Conservation (phyloP, 1,284 basidiomycete genomes). For the Neonothopanus nambi region DNA sequence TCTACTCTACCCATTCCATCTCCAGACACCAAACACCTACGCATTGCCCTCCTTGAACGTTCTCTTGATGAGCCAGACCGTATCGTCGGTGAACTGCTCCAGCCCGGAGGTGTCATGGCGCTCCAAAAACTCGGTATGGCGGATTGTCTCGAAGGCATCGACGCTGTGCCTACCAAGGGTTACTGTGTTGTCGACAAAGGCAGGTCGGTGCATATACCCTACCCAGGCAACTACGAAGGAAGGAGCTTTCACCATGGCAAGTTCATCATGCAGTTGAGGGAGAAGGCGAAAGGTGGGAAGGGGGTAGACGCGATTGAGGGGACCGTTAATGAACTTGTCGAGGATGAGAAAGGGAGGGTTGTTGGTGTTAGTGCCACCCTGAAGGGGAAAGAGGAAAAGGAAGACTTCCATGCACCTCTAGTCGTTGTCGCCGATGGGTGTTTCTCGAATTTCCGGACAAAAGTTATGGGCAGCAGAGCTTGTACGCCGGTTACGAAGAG, state of each 20-base stretch:
- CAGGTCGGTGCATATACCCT: slow-evolving; percentile 82
- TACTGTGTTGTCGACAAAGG: slow-evolving; percentile 82
- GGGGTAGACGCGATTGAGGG: slow-evolving; percentile 82
- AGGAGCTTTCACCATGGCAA: slow-evolving; percentile 94
- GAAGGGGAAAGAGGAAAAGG: slow-evolving; percentile 41
- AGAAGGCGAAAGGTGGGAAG: slow-evolving; percentile 58
- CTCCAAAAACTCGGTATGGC: slow-evolving; percentile 80
- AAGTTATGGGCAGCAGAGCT: slow-evolving; percentile 50
- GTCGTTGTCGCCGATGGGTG: slow-evolving; percentile 95
- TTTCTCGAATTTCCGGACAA: slow-evolving; percentile 75
- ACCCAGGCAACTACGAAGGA: slow-evolving; percentile 73
- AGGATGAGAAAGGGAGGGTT: slow-evolving; percentile 37
- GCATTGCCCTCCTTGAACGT: slow-evolving; percentile 84
- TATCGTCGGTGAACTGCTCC: slow-evolving; percentile 96
- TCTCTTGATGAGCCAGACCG: slow-evolving; percentile 92
- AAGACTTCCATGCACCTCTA: slow-evolving; percentile 69
- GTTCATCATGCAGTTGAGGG: slow-evolving; percentile 82
- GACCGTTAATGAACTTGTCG: slow-evolving; percentile 76
- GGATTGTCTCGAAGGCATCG: slow-evolving; percentile 80
- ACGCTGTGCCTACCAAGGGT: slow-evolving; percentile 82
- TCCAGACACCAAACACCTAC: slow-evolving; percentile 52
- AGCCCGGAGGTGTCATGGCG: slow-evolving; percentile 88
- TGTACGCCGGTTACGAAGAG: slow-evolving; percentile 61
- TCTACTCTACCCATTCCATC: slow-evolving; percentile 54
- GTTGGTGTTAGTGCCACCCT: slow-evolving; percentile 64